These are phyloP conservation scores for Yamadazyma diddensiae DNA, from an alignment of 1,139 yeast genomes.

Conservation along the genomic window DNA sequence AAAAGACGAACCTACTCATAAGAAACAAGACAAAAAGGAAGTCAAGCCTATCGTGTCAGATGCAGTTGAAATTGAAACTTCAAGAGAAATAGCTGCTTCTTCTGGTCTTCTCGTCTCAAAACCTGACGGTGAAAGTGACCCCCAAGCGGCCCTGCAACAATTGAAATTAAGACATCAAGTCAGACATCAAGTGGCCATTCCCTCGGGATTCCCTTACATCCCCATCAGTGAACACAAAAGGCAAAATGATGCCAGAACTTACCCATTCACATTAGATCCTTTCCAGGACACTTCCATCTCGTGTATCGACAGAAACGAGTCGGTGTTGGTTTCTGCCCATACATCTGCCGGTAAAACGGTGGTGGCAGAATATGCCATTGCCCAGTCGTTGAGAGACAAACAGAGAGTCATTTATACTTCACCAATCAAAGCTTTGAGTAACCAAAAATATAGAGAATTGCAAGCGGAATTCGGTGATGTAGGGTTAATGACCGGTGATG, in stretches of 20 bases:
- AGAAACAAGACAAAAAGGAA: slow-evolving; percentile 21
- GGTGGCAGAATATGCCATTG: slow-evolving; percentile 98
- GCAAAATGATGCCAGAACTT: slow-evolving; percentile 70
- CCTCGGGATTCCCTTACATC: slow-evolving; percentile 81
- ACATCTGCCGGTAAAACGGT: slow-evolving; percentile 99
- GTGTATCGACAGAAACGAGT: slow-evolving; percentile 89
- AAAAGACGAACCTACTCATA: slow-evolving; percentile 10
- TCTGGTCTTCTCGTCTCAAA: slow-evolving; percentile 53
- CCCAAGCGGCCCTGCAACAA: slow-evolving; percentile 38
- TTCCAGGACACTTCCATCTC: slow-evolving; percentile 95
- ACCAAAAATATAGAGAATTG: slow-evolving; percentile 93
- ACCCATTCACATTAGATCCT: slow-evolving; percentile 91
- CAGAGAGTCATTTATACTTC: slow-evolving; percentile 96
- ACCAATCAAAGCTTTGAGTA: slow-evolving; percentile 94
- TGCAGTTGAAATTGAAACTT: slow-evolving; percentile 86
- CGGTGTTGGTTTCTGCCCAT: slow-evolving; percentile 97
- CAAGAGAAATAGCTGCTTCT: slow-evolving; percentile 80
- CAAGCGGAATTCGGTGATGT: slow-evolving; percentile 93
- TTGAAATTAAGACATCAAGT: slow-evolving; percentile 87
- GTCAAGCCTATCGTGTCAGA: slow-evolving; percentile 78
- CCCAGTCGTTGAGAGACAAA: slow-evolving; percentile 84
- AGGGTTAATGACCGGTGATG: slow-evolving; percentile 98
- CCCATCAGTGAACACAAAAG: slow-evolving; percentile 89
- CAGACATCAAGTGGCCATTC: slow-evolving; percentile 95
- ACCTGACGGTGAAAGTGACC: slow-evolving; percentile 18